Percentiles rank a stretch among this genome's conserved stretches.
Conservation (phyloP, 257 asterid genomes). For the Solanum ossicruentum region DNA sequence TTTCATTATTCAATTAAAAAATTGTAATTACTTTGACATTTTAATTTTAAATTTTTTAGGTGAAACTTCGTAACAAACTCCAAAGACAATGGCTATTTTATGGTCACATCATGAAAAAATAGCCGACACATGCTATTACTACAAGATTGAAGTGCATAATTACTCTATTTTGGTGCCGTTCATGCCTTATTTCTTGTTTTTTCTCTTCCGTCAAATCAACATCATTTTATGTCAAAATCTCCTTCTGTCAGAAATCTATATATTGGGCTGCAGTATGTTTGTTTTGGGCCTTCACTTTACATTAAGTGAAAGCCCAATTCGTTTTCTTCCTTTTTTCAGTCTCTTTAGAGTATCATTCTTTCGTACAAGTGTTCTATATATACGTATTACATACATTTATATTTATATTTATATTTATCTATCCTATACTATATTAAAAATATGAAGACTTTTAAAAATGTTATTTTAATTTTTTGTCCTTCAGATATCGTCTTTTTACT, state of each 20-base stretch:
- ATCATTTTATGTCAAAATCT: background rate
- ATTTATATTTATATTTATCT: no score
- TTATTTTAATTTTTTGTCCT: no score
- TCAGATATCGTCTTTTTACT: no score
- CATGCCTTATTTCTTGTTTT: background rate
- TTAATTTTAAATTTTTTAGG: background rate
- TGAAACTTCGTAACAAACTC: background rate
- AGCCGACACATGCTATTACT: background rate
- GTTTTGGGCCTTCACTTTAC: background rate
- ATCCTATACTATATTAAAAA: no score
- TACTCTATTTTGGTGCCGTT: background rate
- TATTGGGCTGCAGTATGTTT: background rate
- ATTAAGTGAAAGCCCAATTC: background rate
- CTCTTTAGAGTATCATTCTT: background rate
- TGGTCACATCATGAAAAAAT: no score
- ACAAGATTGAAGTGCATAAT: background rate
- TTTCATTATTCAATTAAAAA: background rate
- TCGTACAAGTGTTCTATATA: no score
- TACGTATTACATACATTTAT: no score
- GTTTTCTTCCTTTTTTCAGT: background rate
- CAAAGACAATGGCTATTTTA: background rate
- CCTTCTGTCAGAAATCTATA: background rate
- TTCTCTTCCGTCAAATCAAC: background rate
- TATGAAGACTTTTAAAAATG: no score
- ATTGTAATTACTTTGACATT: background rate